Conservation (phyloP, 2,329 filamentous ascomycete genomes). For the Sclerotinia glacialis region DNA sequence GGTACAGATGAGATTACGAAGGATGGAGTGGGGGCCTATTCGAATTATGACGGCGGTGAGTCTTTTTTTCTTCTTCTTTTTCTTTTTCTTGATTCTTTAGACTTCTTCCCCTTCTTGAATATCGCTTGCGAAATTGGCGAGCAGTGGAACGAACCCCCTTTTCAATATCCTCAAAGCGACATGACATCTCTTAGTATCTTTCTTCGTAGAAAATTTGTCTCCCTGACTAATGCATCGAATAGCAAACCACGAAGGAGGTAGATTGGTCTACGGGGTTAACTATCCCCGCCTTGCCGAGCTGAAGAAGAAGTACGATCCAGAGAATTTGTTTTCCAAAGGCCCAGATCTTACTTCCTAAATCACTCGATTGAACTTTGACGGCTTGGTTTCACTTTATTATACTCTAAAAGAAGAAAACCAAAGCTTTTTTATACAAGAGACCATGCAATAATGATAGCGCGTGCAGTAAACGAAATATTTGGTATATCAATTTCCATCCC, state of each 20-base stretch:
- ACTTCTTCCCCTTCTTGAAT: not conserved
- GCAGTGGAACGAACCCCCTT: not conserved
- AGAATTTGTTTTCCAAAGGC: slow-evolving; percentile 22
- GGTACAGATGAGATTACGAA: slow-evolving; percentile 17
- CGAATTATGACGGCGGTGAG: slow-evolving; percentile 24
- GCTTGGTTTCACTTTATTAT: not conserved
- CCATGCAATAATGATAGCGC: not conserved
- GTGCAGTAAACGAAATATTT: not conserved
- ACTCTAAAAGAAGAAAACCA: not conserved
- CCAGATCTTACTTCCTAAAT: slow-evolving; percentile 12
- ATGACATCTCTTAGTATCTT: not conserved
- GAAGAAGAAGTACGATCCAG: slow-evolving; percentile 32
- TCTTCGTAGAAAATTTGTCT: not conserved
- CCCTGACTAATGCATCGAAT: slow-evolving; percentile 2
- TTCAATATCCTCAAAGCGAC: not conserved
- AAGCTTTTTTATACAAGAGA: not conserved
- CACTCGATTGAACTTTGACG: not conserved
- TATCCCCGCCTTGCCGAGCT: slow-evolving; percentile 27
- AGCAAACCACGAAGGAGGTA: slow-evolving; percentile 24
- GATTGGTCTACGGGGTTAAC: slow-evolving; percentile 28
- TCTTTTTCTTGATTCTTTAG: not conserved
- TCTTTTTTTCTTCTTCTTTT: not conserved
- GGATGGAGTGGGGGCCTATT: slow-evolving; percentile 21
- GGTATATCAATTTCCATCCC: not conserved
- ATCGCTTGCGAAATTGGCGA: not conserved